These are phyloP conservation scores for Arxiozyma bovina DNA, from an alignment of 1,139 yeast genomes.

Conservation along the genomic window DNA sequence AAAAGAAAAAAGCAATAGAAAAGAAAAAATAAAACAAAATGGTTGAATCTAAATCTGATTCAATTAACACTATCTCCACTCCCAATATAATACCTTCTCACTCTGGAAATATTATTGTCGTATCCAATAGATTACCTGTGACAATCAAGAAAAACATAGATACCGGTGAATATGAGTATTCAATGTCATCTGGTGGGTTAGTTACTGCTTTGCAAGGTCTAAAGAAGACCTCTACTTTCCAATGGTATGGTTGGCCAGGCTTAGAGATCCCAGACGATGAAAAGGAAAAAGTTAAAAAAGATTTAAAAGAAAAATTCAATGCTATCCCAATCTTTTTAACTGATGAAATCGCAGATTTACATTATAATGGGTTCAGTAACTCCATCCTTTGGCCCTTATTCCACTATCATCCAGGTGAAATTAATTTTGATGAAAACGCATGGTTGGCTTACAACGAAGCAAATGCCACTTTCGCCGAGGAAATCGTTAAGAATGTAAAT, in stretches of 20 bases:
- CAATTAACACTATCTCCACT: not conserved
- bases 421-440: slow-evolving; percentile 93
- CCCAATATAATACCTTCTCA: not conserved
- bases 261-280: slow-evolving; percentile 76
- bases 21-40: not conserved
- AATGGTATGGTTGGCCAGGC: slow-evolving; percentile 99
- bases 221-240: slow-evolving; percentile 75
- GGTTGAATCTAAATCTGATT: not conserved
- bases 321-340: slow-evolving; percentile 84
- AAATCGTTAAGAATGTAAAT: slow-evolving; percentile 58
- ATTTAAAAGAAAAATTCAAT: slow-evolving; percentile 66
- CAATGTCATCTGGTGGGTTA: slow-evolving; percentile 95
- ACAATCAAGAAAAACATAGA: slow-evolving; percentile 61
- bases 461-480: slow-evolving; percentile 70
- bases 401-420: slow-evolving; percentile 98
- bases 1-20: too few relatives aligned
- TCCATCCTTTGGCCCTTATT: slow-evolving; percentile 93
- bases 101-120: slow-evolving; percentile 72
- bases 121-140: slow-evolving; percentile 90
- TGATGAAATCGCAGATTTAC: slow-evolving; percentile 88
- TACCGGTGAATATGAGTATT: slow-evolving; percentile 57
- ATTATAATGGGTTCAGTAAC: slow-evolving; percentile 92
- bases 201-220: slow-evolving; percentile 94
- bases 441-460: slow-evolving; percentile 99
- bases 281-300: slow-evolving; percentile 57